These are phyloP conservation scores for Podospora australis DNA, from an alignment of 495 filamentous ascomycete genomes.

Conservation along the genomic window DNA sequence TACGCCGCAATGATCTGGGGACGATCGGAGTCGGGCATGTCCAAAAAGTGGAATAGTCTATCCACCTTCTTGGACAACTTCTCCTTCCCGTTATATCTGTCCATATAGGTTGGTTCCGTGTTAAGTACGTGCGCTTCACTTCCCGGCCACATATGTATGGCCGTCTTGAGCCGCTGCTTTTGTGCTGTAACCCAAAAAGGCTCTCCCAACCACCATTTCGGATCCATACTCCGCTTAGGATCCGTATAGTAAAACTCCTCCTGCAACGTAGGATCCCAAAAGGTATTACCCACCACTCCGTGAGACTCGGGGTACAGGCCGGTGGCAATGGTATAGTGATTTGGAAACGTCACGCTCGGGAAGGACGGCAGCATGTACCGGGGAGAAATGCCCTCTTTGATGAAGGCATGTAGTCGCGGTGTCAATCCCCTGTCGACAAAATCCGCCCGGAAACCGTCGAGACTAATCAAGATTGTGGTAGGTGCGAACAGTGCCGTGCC, in stretches of 20 bases:
- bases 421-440: constrained; percentile 80
- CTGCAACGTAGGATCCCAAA: constrained; percentile 72
- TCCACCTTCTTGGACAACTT: constrained; percentile 64
- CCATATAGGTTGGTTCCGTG: constrained; percentile 66
- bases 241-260: constrained; percentile 87
- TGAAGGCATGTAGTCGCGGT: constrained; percentile 70
- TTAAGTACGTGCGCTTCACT: constrained; percentile 72
- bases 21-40: constrained; percentile 68
- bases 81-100: constrained; percentile 78
- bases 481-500: constrained; percentile 81
- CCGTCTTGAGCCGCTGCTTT: constrained; percentile 62
- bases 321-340: constrained; percentile 92
- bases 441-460: constrained; percentile 96
- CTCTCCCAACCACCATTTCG: constrained; percentile 91
- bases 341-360: constrained; percentile 95
- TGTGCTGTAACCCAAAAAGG: constrained; percentile 93
- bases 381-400: constrained; percentile 79
- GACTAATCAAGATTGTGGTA: constrained; percentile 88
- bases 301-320: constrained; percentile 90
- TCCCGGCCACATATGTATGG: constrained; percentile 98
- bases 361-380: constrained; percentile 89
- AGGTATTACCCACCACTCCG: constrained; percentile 88
- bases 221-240: constrained; percentile 60
- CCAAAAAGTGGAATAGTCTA: constrained; percentile 70
- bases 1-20: constrained; percentile 93